A percentile compares a stretch with the other conserved stretches of the same genome.
phyloP scores from a whole-genome alignment of 1,284 basidiomycete species.

The Moesziomyces sp. region DNA sequence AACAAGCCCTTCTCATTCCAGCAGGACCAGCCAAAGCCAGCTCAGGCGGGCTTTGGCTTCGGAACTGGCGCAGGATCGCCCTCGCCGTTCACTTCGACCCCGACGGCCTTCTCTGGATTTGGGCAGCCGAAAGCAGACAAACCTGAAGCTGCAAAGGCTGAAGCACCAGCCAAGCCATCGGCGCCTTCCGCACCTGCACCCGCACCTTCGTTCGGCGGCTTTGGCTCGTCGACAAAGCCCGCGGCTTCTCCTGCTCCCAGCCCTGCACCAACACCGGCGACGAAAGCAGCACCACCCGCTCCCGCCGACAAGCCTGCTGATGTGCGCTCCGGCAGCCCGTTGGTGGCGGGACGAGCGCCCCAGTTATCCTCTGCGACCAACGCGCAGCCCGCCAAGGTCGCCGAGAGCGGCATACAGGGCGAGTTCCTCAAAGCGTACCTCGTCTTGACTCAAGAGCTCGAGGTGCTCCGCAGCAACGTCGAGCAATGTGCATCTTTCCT shows the following conservation, averaged over 20 bases:
- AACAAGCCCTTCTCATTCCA: slow-evolving; percentile 31
- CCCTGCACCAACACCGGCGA: slow-evolving; percentile 4
- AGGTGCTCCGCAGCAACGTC: slow-evolving; percentile 48
- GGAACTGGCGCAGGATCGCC: slow-evolving; percentile 13
- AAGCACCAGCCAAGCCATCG: slow-evolving; percentile 4
- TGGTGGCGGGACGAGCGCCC: slow-evolving; percentile 24
- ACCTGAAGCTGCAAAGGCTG: slow-evolving; percentile 2
- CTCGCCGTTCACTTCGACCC: slow-evolving; percentile 8
- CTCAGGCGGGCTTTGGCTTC: slow-evolving; percentile 8
- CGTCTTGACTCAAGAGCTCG: slow-evolving; percentile 68
- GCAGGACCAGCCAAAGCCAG: slow-evolving; percentile 18
- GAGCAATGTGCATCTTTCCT: slow-evolving; percentile 63
- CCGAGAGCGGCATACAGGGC: slow-evolving; percentile 59
- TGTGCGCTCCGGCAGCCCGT: slow-evolving; percentile 12
- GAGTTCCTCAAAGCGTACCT: slow-evolving; percentile 66
- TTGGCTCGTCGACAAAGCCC: slow-evolving; percentile 3
- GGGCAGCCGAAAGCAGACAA: slow-evolving; percentile 7
- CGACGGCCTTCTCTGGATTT: slow-evolving; percentile 17
- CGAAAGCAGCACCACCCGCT: slow-evolving; percentile 3
- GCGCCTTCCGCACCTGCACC: not conserved
- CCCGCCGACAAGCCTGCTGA: slow-evolving; percentile 1
- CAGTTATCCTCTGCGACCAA: slow-evolving; percentile 23
- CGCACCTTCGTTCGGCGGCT: slow-evolving; percentile 9
- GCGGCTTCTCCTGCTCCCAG: slow-evolving; percentile 9
- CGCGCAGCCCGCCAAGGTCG: slow-evolving; percentile 41